phyloP scores from a whole-genome alignment of 2,329 filamentous ascomycete genomes.

The Apiospora arundinis region DNA sequence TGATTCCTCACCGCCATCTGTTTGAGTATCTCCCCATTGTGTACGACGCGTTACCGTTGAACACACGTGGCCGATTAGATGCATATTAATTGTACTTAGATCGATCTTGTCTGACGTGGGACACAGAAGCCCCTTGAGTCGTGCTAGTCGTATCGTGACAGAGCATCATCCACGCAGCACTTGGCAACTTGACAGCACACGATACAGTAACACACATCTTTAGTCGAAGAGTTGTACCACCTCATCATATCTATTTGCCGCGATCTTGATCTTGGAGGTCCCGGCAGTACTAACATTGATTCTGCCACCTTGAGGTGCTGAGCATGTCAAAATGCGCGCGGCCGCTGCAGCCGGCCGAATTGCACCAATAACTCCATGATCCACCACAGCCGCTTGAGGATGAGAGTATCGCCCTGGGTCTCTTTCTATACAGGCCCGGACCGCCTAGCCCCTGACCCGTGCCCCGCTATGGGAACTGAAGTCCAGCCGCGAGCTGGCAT shows the following conservation, averaged over 20 bases:
- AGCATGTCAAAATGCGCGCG: not conserved
- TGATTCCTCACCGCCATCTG: not conserved
- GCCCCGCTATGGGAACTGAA: not conserved
- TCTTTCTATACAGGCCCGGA: not conserved
- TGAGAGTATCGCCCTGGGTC: not conserved
- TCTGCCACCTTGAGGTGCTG: not conserved
- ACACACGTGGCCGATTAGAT: slow-evolving; percentile 6
- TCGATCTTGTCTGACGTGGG: not conserved
- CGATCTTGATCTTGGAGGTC: not conserved
- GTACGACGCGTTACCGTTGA: not conserved
- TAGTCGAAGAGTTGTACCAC: not conserved
- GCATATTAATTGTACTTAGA: too few relatives aligned
- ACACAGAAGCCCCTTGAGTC: not conserved
- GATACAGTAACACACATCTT: not conserved
- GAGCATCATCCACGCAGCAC: not conserved
- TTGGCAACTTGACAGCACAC: not conserved
- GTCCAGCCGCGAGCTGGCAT: not conserved
- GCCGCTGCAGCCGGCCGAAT: not conserved
- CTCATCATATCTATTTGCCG: not conserved
- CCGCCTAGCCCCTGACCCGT: too few relatives aligned
- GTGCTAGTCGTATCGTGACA: not conserved
- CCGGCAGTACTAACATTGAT: not conserved
- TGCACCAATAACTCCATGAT: not conserved
- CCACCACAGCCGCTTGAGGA: not conserved
- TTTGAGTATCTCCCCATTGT: not conserved